Base-by-base conservation (phyloP, 441 rosid genomes). In the Gossypium schwendimanii region DNA sequence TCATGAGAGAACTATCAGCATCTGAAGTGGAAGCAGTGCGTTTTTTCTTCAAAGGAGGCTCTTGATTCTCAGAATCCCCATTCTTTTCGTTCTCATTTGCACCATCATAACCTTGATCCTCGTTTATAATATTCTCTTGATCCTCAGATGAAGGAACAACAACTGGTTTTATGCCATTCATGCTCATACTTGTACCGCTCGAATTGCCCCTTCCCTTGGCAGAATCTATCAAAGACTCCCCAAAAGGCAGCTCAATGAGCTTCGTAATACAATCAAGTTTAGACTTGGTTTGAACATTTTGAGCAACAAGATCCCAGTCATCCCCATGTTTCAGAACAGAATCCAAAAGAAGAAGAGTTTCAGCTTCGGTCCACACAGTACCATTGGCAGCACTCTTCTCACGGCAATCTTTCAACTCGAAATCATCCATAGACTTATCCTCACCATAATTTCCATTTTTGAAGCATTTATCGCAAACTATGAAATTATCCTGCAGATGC, bases 291-390 rank as follows among this genome's bases (percentile, higher is more conserved):
- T 81, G 81, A 77, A 94, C 88, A 81, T 81, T 83, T 78, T 85
- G 88, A 4, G 94, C 89, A 77, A 92, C 88, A 73, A 92, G 91
- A 73, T 92, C 97, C 99, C 98, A 94, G 69, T 94, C 86, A 73
- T 92, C 88, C 45, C 97, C 96, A 74, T 91, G 92, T 82, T 80
- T 92, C 73, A 82, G 72, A 47, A 87, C 87, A 75, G 98, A 87
- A 72, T 94, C 99, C 47, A 94, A 82, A 55, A 94, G 88, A 75
- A 84, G 85, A 62, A 91, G 81, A 73, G 78, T 87, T 85, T 94
- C 99, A 49, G 84, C 89, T 79, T 94, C 99, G 0, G 88, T 91
- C 98, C 98, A 94, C 24, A 72, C 78, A 77, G 86, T 80, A 75
- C 77, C 83, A 77, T 71, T 21, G 39, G 77, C 60, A 53, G 15